phyloP scores from a whole-genome alignment of 768 basidiomycete species.

The Suillus placidus region DNA sequence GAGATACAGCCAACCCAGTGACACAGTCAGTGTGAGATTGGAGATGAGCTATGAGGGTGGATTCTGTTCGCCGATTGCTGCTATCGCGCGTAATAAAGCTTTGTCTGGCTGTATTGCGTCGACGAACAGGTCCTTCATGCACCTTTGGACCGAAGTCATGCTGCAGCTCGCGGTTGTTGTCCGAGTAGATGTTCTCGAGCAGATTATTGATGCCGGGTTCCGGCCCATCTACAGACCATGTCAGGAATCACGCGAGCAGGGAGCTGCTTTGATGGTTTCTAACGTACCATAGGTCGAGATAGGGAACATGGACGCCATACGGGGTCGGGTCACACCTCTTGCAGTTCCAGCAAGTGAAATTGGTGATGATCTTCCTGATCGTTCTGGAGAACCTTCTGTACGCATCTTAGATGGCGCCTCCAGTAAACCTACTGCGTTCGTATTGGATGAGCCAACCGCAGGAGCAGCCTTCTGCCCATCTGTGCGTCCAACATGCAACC shows the following conservation, averaged over 20 bases:
- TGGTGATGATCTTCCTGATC: slow-evolving; percentile 81
- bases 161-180: slow-evolving; percentile 82
- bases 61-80: slow-evolving; percentile 62
- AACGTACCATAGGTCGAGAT: slow-evolving; percentile 73
- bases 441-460: slow-evolving; percentile 83
- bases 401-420: slow-evolving; percentile 74
- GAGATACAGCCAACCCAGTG: slow-evolving; percentile 82
- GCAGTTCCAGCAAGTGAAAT: slow-evolving; percentile 60
- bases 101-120: slow-evolving; percentile 73
- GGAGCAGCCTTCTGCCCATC: slow-evolving; percentile 89
- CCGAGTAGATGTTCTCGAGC: slow-evolving; percentile 87
- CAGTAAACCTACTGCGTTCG: slow-evolving; percentile 80
- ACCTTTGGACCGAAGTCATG: slow-evolving; percentile 92
- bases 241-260: slow-evolving; percentile 11
- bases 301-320: slow-evolving; percentile 54
- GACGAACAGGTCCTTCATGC: slow-evolving; percentile 77
- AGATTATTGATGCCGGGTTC: slow-evolving; percentile 89
- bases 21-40: slow-evolving; percentile 81
- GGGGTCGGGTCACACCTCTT: slow-evolving; percentile 49
- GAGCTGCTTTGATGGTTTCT: not conserved
- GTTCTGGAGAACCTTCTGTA: slow-evolving; percentile 66
- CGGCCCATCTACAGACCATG: slow-evolving; percentile 65
- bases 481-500: slow-evolving; percentile 68
- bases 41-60: slow-evolving; percentile 82
- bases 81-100: slow-evolving; percentile 70